Evolutionary conservation across 2,329 filamentous ascomycete species (phyloP), one percentile per base, ranked within the genome.

Genomic region (Cordyceps cicadae): DNA sequence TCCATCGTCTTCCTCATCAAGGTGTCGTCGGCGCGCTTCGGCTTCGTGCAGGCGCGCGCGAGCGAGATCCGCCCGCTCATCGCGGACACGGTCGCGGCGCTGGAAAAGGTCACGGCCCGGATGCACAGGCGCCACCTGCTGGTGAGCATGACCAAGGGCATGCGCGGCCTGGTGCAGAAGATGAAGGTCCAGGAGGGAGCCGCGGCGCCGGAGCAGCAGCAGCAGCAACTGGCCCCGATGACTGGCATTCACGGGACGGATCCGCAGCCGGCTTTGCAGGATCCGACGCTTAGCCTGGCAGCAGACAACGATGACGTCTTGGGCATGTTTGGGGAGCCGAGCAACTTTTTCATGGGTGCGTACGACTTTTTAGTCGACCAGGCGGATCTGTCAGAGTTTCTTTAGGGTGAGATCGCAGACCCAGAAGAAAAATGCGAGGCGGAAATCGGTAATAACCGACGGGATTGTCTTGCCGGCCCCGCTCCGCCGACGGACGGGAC

Each of bases 121-220:
- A 60, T 60, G 58, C 58, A 60, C 34, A 34, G 41, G 15, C 32
- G 58, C 11, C 58, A 60, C n/a, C 32, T 60, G 43, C 58, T 60
- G 8, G 58, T 60, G 58, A 60, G 51, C 34, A 60, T 60, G 50
- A 53, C 58, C 32, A 60, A 54, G 51, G 58, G 58, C 34, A 60
- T 60, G 58, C 58, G 58, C 6, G 58, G 58, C 8, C 51, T 60
- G 24, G 51, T 60, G 58, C 50, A 60, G 17, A 60, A 60, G 58
- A 43, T 60, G 58, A 49, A 45, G 32, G 1, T 32, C 1, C 41
- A 50, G 8, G 51, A 60, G 3, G 46, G 17, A 2, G 6, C 43
- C 2, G 51, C 34, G 12, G 34, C 12, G 34, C 34, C 12, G 8
- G 34, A 37, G 34, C 34, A 11, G 34, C 34, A n/a, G 12, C 29